A percentile compares a stretch with the other conserved stretches of the same genome.
Conservation (phyloP, 768 basidiomycete species). For the Tricholomella constricta region DNA sequence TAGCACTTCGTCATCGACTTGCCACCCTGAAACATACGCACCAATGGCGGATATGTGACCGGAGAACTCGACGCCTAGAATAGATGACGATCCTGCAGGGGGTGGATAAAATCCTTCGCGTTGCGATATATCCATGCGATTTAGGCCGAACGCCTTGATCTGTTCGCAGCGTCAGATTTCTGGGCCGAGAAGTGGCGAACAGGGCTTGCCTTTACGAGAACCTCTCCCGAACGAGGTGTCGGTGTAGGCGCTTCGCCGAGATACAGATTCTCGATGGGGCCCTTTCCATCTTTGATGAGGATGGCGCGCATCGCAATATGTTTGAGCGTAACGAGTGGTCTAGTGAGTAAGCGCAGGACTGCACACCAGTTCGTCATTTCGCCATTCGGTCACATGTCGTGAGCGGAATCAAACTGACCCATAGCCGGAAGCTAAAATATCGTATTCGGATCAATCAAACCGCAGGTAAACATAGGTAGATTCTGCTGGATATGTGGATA, state of each 20-base stretch:
- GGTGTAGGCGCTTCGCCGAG: conserved; percentile 74
- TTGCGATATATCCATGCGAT: conserved; percentile 83
- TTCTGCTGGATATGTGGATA: too few relatives aligned
- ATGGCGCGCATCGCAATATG: conserved; percentile 69
- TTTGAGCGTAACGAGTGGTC: not conserved
- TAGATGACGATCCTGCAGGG: conserved; percentile 73
- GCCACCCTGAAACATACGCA: conserved; percentile 51
- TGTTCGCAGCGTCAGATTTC: conserved; percentile 25
- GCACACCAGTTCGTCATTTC: not conserved
- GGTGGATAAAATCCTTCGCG: conserved; percentile 72
- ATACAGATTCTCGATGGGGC: conserved; percentile 76
- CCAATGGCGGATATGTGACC: conserved; percentile 62
- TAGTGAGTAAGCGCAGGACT: not conserved
- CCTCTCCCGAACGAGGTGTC: conserved; percentile 53
- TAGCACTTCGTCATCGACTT: conserved; percentile 70
- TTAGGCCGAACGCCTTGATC: conserved; percentile 86
- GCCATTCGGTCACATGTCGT: not conserved
- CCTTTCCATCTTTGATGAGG: conserved; percentile 73
- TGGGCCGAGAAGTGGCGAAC: not conserved
- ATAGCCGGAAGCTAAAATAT: not conserved
- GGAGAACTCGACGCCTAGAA: conserved; percentile 89
- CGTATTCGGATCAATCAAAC: too few relatives aligned
- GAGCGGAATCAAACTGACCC: not conserved
- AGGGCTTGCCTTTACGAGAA: conserved; percentile 73
- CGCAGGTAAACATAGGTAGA: too few relatives aligned